Evolutionary conservation across 2,329 filamentous ascomycete genomes (phyloP).

Genomic region (Bipolaris gigantea): DNA sequence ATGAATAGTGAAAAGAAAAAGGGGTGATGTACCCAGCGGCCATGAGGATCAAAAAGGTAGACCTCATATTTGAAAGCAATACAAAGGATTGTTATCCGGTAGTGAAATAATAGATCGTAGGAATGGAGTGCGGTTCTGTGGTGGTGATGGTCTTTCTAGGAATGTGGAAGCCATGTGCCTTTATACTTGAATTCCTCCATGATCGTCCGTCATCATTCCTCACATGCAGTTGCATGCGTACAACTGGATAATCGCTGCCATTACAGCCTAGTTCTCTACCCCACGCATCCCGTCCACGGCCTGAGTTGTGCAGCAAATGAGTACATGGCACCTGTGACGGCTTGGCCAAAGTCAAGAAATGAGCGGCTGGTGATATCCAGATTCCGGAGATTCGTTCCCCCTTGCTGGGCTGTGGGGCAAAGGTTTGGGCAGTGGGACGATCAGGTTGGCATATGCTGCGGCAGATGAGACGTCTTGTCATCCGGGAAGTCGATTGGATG

Average conservation of each 20-base stretch:
- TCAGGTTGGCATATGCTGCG: neutral
- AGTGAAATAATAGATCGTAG: neutral
- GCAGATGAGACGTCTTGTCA: neutral
- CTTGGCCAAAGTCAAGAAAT: neutral
- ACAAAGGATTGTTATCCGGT: neutral
- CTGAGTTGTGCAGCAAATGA: neutral
- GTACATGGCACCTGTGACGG: conserved; percentile 1
- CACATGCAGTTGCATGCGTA: neutral
- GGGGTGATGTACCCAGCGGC: neutral
- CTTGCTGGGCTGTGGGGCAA: neutral
- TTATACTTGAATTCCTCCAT: neutral
- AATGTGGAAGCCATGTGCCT: neutral
- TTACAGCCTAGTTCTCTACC: neutral
- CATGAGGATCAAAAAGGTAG: neutral
- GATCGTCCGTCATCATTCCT: neutral
- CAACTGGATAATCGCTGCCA: neutral
- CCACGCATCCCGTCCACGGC: neutral
- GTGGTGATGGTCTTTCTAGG: neutral
- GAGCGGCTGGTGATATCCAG: neutral
- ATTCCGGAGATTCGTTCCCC: neutral
- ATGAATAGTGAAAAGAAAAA: neutral
- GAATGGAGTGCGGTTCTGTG: neutral
- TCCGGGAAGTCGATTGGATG: neutral
- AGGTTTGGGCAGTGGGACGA: neutral
- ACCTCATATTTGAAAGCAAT: neutral